Evolutionary conservation across 139 green algal species (phyloP).

Genomic region (Astrephomene gubernaculifera): DNA sequence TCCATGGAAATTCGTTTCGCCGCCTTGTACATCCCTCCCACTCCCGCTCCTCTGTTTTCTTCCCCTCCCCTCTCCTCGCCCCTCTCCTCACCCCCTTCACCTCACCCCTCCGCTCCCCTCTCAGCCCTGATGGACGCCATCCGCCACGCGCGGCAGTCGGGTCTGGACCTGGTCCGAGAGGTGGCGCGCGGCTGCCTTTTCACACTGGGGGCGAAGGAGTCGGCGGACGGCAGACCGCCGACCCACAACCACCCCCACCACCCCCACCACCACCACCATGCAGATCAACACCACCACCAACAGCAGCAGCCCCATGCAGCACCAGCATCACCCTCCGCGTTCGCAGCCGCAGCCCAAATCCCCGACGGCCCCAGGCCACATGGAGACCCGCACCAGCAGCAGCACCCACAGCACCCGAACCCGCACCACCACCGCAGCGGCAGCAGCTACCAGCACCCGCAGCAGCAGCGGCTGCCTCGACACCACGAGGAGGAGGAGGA

Average conservation of each 20-base stretch:
- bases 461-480: too few species aligned
- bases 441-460: neutral
- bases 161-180: constrained; percentile 25
- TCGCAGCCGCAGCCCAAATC: too few species aligned
- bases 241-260: neutral
- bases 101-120: neutral
- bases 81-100: neutral
- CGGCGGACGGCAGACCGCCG: neutral
- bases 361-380: too few species aligned
- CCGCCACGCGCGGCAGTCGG: constrained; percentile 31
- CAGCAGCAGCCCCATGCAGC: neutral
- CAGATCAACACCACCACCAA: neutral
- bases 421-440: neutral
- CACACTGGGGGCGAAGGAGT: constrained; percentile 2
- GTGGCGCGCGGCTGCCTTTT: constrained; percentile 49
- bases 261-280: too few species aligned
- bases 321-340: too few species aligned
- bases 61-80: neutral
- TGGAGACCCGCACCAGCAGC: too few species aligned
- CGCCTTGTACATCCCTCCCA: neutral
- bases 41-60: neutral
- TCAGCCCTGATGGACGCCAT: constrained; percentile 42
- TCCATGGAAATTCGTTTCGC: too few species aligned
- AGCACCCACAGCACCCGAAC: neutral
- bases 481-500: too few species aligned